These are phyloP conservation scores for Geotrichum macrosporum DNA, from an alignment of 1,139 yeast species.

Conservation along the genomic window DNA sequence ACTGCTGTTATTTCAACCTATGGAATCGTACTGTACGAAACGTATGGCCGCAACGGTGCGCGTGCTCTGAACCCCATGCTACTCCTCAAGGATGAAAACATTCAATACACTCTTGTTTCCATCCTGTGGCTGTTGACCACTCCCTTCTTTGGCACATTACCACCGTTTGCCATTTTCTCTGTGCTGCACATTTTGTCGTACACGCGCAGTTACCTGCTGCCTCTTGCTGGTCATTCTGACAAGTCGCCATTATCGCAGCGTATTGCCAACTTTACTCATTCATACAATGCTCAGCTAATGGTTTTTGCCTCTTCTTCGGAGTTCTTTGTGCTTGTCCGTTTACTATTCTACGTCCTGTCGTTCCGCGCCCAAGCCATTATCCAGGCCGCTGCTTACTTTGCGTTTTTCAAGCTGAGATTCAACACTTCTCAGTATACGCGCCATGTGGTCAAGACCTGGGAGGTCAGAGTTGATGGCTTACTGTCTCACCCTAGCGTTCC, in stretches of 20 bases:
- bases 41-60: conserved; percentile 34
- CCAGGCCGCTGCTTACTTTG: conserved; percentile 52
- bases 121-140: conserved; percentile 53
- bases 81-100: conserved; percentile 57
- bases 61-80: conserved; percentile 34
- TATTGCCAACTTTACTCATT: conserved; percentile 54
- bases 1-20: conserved; percentile 68
- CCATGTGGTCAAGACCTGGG: conserved; percentile 63
- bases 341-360: conserved; percentile 51
- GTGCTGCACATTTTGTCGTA: conserved; percentile 69
- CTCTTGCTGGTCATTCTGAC: conserved; percentile 53
- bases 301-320: conserved; percentile 69
- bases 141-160: conserved; percentile 51
- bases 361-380: conserved; percentile 63
- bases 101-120: conserved; percentile 60
- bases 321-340: conserved; percentile 46
- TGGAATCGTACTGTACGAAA: conserved; percentile 69
- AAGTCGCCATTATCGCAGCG: conserved; percentile 40
- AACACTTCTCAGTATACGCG: conserved; percentile 75
- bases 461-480: conserved; percentile 64
- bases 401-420: conserved; percentile 72
- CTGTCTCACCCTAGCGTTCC: conserved; percentile 59
- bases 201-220: conserved; percentile 60
- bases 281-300: conserved; percentile 67
- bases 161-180: conserved; percentile 67